Evolutionary conservation across 2,329 filamentous ascomycete species (phyloP).

Genomic region (Sclerotinia minor): DNA sequence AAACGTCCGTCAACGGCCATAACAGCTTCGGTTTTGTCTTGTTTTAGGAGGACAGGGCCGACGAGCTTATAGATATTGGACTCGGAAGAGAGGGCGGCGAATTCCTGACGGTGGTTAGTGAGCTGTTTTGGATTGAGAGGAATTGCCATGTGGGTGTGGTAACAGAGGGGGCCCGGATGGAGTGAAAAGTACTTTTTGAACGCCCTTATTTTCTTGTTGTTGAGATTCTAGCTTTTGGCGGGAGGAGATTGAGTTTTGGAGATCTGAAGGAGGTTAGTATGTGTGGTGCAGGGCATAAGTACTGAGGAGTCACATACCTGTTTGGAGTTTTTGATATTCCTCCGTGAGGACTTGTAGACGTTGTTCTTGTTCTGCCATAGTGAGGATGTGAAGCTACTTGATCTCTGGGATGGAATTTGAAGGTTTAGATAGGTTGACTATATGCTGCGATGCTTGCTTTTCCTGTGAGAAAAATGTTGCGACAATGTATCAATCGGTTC

Average conservation of each 20-base stretch:
- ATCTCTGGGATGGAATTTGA: background rate
- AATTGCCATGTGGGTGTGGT: no score
- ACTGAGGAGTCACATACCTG: slow-evolving; percentile 53
- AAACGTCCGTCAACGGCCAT: slow-evolving; percentile 87
- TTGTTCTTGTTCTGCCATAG: slow-evolving; percentile 74
- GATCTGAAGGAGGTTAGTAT: slow-evolving; percentile 57
- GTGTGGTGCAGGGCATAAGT: background rate
- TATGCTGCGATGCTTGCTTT: slow-evolving; percentile 1
- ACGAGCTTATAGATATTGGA: slow-evolving; percentile 96
- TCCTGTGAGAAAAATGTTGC: background rate
- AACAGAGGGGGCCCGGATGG: background rate
- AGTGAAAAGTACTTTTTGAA: slow-evolving; percentile 66
- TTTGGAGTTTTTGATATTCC: slow-evolving; percentile 83
- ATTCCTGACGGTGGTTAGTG: slow-evolving; percentile 61
- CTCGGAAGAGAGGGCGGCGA: slow-evolving; percentile 72
- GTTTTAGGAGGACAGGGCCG: slow-evolving; percentile 89
- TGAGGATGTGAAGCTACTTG: slow-evolving; percentile 10
- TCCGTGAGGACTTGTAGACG: slow-evolving; percentile 81
- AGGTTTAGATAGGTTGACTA: background rate
- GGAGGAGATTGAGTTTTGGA: slow-evolving; percentile 72
- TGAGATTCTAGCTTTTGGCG: slow-evolving; percentile 93
- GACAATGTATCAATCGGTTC: background rate
- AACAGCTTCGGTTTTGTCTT: slow-evolving; percentile 86
- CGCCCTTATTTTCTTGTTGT: slow-evolving; percentile 86
- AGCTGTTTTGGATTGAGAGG: slow-evolving; percentile 19